Evolutionary conservation across 2,329 filamentous ascomycete genomes (phyloP), one percentile per base, ranked within the genome.

Genomic region (Leptographium galeiforme): DNA sequence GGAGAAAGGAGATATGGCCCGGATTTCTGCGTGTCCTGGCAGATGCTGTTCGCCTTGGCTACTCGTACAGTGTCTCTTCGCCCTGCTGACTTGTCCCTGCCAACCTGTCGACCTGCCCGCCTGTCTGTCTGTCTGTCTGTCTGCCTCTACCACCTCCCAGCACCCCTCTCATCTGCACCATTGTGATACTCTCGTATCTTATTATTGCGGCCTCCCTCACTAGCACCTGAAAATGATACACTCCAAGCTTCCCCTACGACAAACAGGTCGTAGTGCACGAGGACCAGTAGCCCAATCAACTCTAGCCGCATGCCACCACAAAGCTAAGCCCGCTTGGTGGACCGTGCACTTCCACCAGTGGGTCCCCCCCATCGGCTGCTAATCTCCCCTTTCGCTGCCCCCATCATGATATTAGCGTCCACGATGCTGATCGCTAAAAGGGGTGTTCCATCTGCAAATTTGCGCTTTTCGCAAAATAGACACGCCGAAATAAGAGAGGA

Each of bases 221-320:
- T 25, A 25, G 25, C 25, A 25, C 25, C 25, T 25, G 25, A 25
- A 2, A 25, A 25, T 25, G 40, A 43, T 43, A 16, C 18, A 18
- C 40, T 19, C 40, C 40, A 19, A 8, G 4, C 5, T 6, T 16
- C 40, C 18, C 46, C 46, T 19, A 36, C 19, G 18, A n/a, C 33
- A 0, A 30, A 49, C n/a, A 2, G 18, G 33, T 39, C 18, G 30
- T 16, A 50, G 30, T 7, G 51, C 48, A 32, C 39, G 39, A 52
- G 25, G 44, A 53, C 44, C 54, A 54, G 44, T 45, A 16, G 38
- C 59, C 76, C 45, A 40, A 43, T 50, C 39, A 33, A 11, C 41
- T 10, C 32, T 50, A 41, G 48, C 12, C n/a, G 14, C 7, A 8
- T 36, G 34, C 14, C 8, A 8, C 16, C 32, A 16, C 25, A 13